A percentile compares a stretch with the other conserved stretches of the same genome.
Conservation (phyloP, 1,284 basidiomycete genomes). For the Trichosporon sp. region DNA sequence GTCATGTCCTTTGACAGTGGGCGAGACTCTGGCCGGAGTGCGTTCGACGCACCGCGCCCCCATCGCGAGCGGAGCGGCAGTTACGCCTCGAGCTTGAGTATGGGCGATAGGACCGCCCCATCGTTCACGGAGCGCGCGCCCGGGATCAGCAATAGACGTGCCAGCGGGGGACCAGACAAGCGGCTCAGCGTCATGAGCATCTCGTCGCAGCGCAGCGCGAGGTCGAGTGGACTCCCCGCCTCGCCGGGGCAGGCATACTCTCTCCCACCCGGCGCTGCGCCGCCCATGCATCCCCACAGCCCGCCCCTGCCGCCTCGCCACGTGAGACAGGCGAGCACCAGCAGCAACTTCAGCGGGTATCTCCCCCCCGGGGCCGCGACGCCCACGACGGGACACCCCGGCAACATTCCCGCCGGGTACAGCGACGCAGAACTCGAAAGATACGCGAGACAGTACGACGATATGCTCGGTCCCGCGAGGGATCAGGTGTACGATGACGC, state of each 20-base stretch:
- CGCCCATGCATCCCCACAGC: not conserved
- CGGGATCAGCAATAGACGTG: not conserved
- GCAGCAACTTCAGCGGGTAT: not conserved
- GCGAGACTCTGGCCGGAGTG: not conserved
- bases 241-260: not conserved
- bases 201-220: not conserved
- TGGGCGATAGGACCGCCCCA: not conserved
- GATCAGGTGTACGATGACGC: constrained; percentile 24
- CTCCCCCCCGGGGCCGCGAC: not conserved
- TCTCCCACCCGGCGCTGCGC: not conserved
- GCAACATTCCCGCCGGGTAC: not conserved
- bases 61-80: not conserved
- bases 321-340: not conserved
- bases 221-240: not conserved
- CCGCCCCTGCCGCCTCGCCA: not conserved
- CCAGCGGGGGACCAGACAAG: not conserved
- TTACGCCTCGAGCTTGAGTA: not conserved
- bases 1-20: constrained; percentile 11
- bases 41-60: not conserved
- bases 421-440: not conserved
- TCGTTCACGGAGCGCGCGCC: not conserved
- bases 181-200: not conserved
- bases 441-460: constrained; percentile 5
- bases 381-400: not conserved
- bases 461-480: not conserved